Conservation (phyloP, 2,329 filamentous ascomycete species). For the Biscogniauxia mediterranea region DNA sequence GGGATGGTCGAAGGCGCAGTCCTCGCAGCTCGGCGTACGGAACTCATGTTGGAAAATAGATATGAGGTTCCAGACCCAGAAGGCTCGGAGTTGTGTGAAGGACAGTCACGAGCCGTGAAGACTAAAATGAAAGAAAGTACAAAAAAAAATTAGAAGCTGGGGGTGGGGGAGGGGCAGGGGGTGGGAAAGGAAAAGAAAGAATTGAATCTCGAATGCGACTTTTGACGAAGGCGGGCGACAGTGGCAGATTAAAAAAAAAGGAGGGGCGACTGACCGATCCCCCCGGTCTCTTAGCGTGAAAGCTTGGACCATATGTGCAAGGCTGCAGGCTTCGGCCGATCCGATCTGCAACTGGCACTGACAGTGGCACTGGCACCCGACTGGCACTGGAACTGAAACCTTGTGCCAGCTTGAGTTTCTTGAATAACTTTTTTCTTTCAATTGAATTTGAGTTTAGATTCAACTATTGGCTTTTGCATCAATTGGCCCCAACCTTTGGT, state of each 20-base stretch:
- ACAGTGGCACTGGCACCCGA: too few species aligned
- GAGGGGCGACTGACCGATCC: constrained; percentile 5
- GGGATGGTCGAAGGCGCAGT: constrained; percentile 42
- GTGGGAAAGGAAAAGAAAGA: constrained; percentile 8
- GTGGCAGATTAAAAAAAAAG: constrained; percentile 29
- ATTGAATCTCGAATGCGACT: constrained; percentile 17
- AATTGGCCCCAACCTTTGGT: too few species aligned
- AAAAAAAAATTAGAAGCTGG: constrained; percentile 11
- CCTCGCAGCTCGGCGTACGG: constrained; percentile 41
- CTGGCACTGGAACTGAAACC: neutral
- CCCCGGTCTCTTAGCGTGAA: constrained; percentile 1
- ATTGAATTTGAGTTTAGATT: too few species aligned
- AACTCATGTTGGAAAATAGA: constrained; percentile 42
- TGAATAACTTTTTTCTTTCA: too few species aligned
- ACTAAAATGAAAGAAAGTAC: constrained; percentile 12
- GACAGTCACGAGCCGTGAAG: constrained; percentile 6
- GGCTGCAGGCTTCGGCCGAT: neutral
- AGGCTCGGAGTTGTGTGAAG: constrained; percentile 32
- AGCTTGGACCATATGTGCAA: neutral
- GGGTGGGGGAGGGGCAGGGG: constrained; percentile 2
- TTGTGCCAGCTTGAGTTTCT: neutral
- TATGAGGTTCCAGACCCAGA: constrained; percentile 21
- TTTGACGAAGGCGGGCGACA: constrained; percentile 22
- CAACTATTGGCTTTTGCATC: too few species aligned
- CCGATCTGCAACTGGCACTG: neutral